A percentile compares a stretch with the other conserved stretches of the same genome.
These are phyloP conservation scores for Aspergillus fijiensis DNA, from an alignment of 2,329 filamentous ascomycete species.

Conservation along the genomic window DNA sequence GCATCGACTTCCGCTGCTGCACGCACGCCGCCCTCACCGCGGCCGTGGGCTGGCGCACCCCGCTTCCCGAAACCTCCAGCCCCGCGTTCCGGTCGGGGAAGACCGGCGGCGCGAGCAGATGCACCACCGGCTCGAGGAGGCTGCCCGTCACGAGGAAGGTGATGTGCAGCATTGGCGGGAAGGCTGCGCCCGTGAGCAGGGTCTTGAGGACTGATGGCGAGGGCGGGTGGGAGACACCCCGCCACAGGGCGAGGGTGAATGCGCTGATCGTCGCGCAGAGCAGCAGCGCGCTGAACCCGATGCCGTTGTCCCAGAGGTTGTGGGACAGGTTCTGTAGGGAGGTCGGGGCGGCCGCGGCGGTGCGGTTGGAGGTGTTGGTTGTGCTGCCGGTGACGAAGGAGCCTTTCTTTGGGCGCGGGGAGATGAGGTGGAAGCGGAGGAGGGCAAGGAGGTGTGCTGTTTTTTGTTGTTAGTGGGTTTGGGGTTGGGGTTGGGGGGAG, in stretches of 20 bases:
- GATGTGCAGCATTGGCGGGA: slow-evolving; percentile 26
- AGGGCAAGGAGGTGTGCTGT: slow-evolving; percentile 5
- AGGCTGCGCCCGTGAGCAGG: slow-evolving; percentile 20
- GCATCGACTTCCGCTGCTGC: background rate
- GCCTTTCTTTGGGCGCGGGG: slow-evolving; percentile 25
- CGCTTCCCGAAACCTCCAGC: background rate
- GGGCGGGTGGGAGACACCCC: background rate
- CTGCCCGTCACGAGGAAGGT: slow-evolving; percentile 17
- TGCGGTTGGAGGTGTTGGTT: slow-evolving; percentile 26
- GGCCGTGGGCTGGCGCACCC: background rate
- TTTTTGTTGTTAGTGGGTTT: background rate
- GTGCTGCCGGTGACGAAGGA: slow-evolving; percentile 33
- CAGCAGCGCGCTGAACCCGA: slow-evolving; percentile 18
- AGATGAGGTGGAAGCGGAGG: slow-evolving; percentile 24
- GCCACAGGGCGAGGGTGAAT: background rate
- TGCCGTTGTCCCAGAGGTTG: slow-evolving; percentile 20
- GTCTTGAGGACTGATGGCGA: background rate
- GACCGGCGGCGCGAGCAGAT: slow-evolving; percentile 21
- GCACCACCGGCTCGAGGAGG: slow-evolving; percentile 23
- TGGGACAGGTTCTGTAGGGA: slow-evolving; percentile 9
- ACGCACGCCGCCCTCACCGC: background rate
- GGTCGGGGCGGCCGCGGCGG: slow-evolving; percentile 4
- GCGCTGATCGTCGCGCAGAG: slow-evolving; percentile 14
- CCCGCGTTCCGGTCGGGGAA: slow-evolving; percentile 9
- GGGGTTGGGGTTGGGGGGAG: background rate